phyloP scores from a whole-genome alignment of 2,329 filamentous ascomycete genomes.

The Emydomyces testavorans region DNA sequence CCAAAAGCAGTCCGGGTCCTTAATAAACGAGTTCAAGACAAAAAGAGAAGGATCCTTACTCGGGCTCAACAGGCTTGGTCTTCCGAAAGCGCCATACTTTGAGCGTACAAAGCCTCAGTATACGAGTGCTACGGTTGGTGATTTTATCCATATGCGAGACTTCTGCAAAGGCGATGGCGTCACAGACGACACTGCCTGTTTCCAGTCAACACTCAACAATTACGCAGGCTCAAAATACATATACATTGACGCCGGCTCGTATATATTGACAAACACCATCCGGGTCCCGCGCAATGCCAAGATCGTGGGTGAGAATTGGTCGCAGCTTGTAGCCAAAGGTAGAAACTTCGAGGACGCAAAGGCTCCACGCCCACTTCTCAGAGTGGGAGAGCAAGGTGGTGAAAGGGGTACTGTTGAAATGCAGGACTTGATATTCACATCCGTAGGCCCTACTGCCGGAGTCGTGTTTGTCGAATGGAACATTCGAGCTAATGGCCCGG shows the following conservation, averaged over 20 bases:
- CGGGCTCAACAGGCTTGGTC: not conserved
- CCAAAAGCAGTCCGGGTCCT: not conserved
- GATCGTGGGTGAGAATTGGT: conserved; percentile 48
- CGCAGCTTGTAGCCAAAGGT: conserved; percentile 26
- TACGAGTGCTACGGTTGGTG: conserved; percentile 1
- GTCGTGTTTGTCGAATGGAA: conserved; percentile 31
- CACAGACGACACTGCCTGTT: conserved; percentile 6
- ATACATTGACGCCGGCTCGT: conserved; percentile 65
- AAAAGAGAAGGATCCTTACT: not conserved
- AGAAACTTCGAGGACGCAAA: conserved; percentile 22
- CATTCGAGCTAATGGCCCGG: conserved; percentile 22
- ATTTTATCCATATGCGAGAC: conserved; percentile 9
- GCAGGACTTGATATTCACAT: conserved; percentile 28
- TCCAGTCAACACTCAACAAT: not conserved
- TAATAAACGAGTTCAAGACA: not conserved
- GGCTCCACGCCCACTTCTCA: conserved; percentile 21
- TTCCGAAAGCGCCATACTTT: conserved; percentile 8
- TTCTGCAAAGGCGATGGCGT: conserved; percentile 5
- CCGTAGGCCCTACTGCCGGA: conserved; percentile 27
- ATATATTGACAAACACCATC: conserved; percentile 58
- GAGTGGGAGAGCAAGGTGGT: conserved; percentile 22
- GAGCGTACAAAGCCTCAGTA: conserved; percentile 16
- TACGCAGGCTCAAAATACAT: conserved; percentile 35
- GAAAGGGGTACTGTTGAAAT: conserved; percentile 30
- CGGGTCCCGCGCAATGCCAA: conserved; percentile 49